Base-by-base conservation (phyloP, 2,329 filamentous ascomycete species). In the Fusarium circinatum region DNA sequence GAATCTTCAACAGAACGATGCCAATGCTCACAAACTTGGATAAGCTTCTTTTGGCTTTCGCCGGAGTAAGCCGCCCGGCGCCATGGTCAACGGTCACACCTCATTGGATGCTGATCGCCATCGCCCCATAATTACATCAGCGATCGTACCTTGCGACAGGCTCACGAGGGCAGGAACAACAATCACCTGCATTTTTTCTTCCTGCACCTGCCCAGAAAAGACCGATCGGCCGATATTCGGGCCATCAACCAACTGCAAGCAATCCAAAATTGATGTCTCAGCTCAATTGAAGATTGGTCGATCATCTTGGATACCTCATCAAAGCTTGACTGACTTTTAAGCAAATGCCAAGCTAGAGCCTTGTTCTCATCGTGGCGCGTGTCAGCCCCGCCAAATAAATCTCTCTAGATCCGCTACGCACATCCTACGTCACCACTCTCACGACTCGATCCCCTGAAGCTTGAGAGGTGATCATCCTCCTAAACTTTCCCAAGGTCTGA, bases 341-440 rank as follows among this genome's bases (percentile, higher is more conserved):
- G 41, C 41, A 65, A 62, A 62, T 73, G 70, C 65, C 51, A 15
- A 49, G 39, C 32, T 32, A 58, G 44, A 69, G 71, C 72, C 51
- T 55, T 73, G 61, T 62, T 67, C 72, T 75, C 72, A 48, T 26
- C 41, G 41, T 66, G 68, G 72, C 72, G 64, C 72, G 72, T 74
- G 71, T 74, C 68, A 44, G 71, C 71, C 71, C 71, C 68, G 71
- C 71, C 60, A 62, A 60, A 54, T 51, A 73, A 75, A 58, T 69
- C 68, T 56, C 44, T 34, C 28, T 36, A 39, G 54, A 51, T n/a
- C 15, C 11, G 34, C 57, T 52, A 34, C 51, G 11, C 34, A 41
- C 51, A 22, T 39, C 38, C 49, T 74, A 74, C 71, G 71, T 74
- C 72, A 74, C 72, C 65, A 74, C 58, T 74, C 30, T 18, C 2